Evolutionary conservation across 2,329 filamentous ascomycete genomes (phyloP), one percentile per base, ranked within the genome.

Genomic region (Mollisiaceae sp.): DNA sequence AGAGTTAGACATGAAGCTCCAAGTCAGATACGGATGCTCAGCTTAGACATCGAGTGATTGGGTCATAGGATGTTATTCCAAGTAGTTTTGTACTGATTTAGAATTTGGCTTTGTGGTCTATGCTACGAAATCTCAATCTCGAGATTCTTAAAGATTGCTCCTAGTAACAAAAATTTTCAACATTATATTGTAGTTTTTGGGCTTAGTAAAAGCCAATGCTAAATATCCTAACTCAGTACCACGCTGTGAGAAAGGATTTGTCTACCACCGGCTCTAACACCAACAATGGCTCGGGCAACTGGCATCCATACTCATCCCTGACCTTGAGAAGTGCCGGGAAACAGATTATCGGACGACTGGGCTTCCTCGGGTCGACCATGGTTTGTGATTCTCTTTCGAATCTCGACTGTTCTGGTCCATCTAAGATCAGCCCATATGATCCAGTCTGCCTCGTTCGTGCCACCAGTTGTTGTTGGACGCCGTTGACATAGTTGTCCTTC

Each of bases 311-410:
- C 52, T 55, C 52, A 14, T 55, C 52, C 14, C 15, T 35, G 14
- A 38, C 35, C 35, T 55, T 55, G 24, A 55, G 14, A 14, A 55
- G 52, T 4, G 52, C 52, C 1, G 52, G 52, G 52, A 55, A 55
- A 14, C n/a, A 55, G 8, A 55, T 36, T 18, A 38, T 55, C 11
- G 52, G 45, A 8, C 52, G 52, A 24, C 45, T 50, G 11, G n/a
- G n/a, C 18, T 20, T n/a, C 6, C 20, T 22, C 9, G n/a, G n/a
- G 11, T 8, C 18, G n/a, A 50, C 12, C 11, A 24, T 50, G 4
- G n/a, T 11, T 22, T 11, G 45, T 22, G n/a, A 1, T 50, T 50
- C 45, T 50, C 45, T n/a, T 50, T 14, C 24, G 45, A 50, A 50
- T 24, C 45, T 50, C n/a, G 45, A 50, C 5, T 50, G n/a, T 22